Evolutionary conservation across 2,329 filamentous ascomycete genomes (phyloP), one percentile per base, ranked within the genome.

Genomic region (Aspergillus latus): DNA sequence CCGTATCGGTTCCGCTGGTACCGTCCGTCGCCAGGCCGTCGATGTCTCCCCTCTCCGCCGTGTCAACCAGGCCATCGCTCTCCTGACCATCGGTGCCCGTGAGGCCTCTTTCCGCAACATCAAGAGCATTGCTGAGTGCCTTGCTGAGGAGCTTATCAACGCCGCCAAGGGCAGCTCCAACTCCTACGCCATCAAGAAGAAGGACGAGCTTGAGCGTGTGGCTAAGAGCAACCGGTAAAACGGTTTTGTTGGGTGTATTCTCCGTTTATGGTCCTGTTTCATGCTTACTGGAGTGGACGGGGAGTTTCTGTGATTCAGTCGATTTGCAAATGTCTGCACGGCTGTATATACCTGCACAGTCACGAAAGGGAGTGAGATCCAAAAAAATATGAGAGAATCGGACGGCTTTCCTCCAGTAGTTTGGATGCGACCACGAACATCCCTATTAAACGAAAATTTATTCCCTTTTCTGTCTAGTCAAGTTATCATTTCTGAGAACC

Each of bases 101-200:
- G 94, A 99, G 86, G 92, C 94, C 71, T 87, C 93, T 73, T 99
- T 99, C 93, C 90, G 94, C 82, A 99, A 99, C 87, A 89, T 99
- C 87, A 99, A 99, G 92, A 92, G 89, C 77, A 95, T 99, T 78
- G 92, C 95, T 74, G 94, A 99, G 87, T 97, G 94, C 85, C 84
- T 99, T 74, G 94, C 94, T 78, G 95, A 99, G 84, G 94, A 99
- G 88, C 87, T 99, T 80, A 97, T 99, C 89, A 99, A 99, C 87
- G 95, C 95, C 78, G 95, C 95, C 81, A 99, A 99, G 91, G 94
- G 94, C 77, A 95, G 89, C 88, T 95, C 90, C 84, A 99, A 99
- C 92, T 97, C 92, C 71, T 99, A 97, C 81, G 94, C 95, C 76
- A 99, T 99, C 88, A 99, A 99, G 92, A 99, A 99, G 92, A 99